phyloP scores from a whole-genome alignment of 768 basidiomycete species.

The Tylopilus sp. region DNA sequence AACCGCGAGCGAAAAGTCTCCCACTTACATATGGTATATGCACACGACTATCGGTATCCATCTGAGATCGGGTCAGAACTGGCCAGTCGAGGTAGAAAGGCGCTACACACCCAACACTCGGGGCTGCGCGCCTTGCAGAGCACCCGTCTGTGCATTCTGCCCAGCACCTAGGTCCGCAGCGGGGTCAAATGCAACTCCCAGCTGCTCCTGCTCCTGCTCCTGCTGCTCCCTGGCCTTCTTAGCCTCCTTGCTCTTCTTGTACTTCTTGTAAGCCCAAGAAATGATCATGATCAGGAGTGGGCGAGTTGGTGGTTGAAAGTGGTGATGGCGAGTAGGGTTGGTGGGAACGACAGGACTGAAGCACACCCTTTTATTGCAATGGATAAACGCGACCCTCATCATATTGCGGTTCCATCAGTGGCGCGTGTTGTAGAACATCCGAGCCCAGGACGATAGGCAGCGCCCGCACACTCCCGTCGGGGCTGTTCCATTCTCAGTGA shows the following conservation, averaged over 20 bases:
- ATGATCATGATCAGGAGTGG: constrained; percentile 11
- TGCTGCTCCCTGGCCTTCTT: constrained; percentile 17
- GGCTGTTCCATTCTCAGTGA: neutral
- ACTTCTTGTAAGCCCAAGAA: constrained; percentile 20
- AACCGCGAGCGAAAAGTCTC: neutral
- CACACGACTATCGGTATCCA: neutral
- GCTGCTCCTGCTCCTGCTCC: constrained; percentile 13
- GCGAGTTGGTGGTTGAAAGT: neutral
- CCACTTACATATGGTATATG: constrained; percentile 9
- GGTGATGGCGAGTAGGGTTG: neutral
- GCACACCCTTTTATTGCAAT: constrained; percentile 7
- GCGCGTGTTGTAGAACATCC: neutral
- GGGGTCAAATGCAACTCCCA: neutral
- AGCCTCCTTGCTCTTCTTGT: constrained; percentile 23
- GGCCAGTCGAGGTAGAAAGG: neutral
- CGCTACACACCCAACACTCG: constrained; percentile 12
- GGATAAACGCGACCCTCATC: neutral
- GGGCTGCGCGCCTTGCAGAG: neutral
- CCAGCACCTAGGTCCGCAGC: neutral
- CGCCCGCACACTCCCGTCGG: neutral
- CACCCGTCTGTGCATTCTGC: neutral
- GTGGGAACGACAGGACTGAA: neutral
- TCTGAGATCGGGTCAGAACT: neutral
- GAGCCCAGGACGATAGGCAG: neutral
- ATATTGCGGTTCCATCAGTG: neutral